These are phyloP conservation scores for Nakataea oryzae DNA, from an alignment of 2,329 filamentous ascomycete genomes.

Conservation along the genomic window DNA sequence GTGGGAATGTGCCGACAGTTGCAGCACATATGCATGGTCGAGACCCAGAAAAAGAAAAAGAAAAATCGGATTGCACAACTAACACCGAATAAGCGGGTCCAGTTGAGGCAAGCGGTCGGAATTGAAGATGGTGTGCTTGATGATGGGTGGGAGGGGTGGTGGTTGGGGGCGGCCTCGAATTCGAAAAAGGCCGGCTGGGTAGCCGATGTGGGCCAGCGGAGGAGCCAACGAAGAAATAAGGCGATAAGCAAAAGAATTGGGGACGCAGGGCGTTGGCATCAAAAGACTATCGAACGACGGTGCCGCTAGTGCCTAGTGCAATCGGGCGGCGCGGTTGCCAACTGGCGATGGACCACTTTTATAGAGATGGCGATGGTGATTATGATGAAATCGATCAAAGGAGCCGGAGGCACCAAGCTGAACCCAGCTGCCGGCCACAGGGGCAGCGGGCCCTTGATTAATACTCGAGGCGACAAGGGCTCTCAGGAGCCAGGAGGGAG, in stretches of 20 bases:
- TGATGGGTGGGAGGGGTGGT: background rate
- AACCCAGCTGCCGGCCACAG: background rate
- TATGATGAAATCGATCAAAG: background rate
- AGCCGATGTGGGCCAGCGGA: no score
- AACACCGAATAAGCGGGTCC: background rate
- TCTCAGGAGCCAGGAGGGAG: no score
- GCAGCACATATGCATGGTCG: background rate
- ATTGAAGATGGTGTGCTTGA: background rate
- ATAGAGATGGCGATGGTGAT: background rate
- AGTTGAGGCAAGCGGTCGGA: background rate
- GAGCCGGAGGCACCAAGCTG: background rate
- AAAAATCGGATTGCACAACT: background rate
- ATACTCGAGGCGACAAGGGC: background rate
- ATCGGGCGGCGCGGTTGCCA: background rate
- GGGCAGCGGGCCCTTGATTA: background rate
- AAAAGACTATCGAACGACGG: background rate
- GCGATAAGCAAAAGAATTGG: background rate
- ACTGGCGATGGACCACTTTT: background rate
- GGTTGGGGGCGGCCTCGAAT: background rate
- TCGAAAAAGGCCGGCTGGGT: background rate
- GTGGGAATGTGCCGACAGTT: background rate
- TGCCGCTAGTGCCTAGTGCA: background rate
- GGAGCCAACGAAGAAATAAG: background rate
- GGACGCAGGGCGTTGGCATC: background rate
- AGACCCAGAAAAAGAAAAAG: background rate